phyloP scores from a whole-genome alignment of 352 stramenopile species.

The Phytophthora fragariae region DNA sequence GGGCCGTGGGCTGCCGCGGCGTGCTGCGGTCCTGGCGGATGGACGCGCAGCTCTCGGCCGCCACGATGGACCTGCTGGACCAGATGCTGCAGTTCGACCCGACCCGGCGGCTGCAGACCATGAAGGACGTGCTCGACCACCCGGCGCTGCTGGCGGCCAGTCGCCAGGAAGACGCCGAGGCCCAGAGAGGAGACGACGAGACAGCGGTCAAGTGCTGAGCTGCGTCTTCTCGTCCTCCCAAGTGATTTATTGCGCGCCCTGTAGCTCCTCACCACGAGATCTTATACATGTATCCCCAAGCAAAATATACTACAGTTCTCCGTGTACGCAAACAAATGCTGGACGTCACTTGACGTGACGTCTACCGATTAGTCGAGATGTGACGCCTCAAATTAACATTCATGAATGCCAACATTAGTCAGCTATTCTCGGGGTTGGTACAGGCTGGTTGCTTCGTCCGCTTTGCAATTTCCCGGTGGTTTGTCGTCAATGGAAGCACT shows the following conservation, averaged over 20 bases:
- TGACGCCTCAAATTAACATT: no score
- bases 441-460: background rate
- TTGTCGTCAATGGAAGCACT: slow-evolving; percentile 1
- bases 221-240: background rate
- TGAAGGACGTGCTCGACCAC: slow-evolving; percentile 35
- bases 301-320: background rate
- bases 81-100: slow-evolving; percentile 50
- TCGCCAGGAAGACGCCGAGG: background rate
- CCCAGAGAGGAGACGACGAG: background rate
- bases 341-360: no score
- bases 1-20: slow-evolving; percentile 34
- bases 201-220: slow-evolving; percentile 1
- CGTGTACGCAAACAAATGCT: no score
- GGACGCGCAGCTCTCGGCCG: slow-evolving; percentile 24
- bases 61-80: slow-evolving; percentile 37
- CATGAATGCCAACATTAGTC: background rate
- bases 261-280: background rate
- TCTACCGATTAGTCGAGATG: background rate
- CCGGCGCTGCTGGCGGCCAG: slow-evolving; percentile 19
- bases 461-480: background rate
- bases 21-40: slow-evolving; percentile 49
- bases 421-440: background rate
- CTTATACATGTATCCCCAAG: background rate
- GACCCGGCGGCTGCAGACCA: slow-evolving; percentile 35
- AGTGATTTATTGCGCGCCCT: slow-evolving; percentile 7